Conservation (phyloP, 805 yeast species). For the Clavispora phyllophila region DNA sequence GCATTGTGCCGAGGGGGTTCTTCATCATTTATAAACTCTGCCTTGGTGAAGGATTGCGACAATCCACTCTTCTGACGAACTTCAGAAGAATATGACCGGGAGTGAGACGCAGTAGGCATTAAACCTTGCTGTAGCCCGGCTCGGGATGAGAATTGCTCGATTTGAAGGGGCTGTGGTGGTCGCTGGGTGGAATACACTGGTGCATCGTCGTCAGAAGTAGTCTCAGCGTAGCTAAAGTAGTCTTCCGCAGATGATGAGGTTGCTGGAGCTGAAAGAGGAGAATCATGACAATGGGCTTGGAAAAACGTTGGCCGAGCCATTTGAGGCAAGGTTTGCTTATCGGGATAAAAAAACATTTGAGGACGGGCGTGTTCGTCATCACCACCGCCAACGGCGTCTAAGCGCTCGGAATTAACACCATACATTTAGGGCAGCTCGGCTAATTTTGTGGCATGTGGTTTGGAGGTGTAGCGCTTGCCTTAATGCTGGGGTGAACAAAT, state of each 20-base stretch:
- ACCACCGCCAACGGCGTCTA: not conserved
- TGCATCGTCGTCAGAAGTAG: not conserved
- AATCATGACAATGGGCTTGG: not conserved
- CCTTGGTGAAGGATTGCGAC: not conserved
- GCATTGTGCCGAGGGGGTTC: not conserved
- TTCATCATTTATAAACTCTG: not conserved
- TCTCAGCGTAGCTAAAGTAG: constrained; percentile 1
- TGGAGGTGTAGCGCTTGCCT: not conserved
- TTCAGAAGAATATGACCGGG: not conserved
- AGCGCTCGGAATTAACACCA: not conserved
- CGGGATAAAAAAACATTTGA: not conserved
- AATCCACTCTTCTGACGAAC: not conserved
- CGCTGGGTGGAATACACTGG: not conserved
- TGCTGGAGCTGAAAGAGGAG: constrained; percentile 3
- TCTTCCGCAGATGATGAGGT: not conserved
- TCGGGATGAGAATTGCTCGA: not conserved
- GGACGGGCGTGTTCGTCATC: not conserved
- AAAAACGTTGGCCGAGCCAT: not conserved
- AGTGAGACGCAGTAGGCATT: not conserved
- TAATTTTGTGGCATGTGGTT: not conserved
- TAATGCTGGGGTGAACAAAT: not conserved
- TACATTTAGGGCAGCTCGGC: not conserved
- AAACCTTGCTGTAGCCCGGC: not conserved
- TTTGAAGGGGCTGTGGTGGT: not conserved
- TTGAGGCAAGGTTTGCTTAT: not conserved